Conservation (phyloP, 495 filamentous ascomycete species). For the Penicillium lividum region DNA sequence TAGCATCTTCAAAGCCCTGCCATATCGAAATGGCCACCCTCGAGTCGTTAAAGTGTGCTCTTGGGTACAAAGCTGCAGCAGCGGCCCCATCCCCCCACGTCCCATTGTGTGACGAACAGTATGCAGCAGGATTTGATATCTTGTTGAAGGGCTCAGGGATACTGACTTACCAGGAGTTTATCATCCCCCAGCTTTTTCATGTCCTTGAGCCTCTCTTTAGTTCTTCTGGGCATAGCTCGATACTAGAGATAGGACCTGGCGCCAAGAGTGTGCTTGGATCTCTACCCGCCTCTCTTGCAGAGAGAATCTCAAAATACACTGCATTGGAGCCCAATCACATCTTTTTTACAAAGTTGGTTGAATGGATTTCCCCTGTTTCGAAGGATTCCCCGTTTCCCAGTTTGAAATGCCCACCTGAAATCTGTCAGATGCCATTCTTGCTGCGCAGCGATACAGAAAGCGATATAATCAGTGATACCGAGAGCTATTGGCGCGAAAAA, state of each 20-base stretch:
- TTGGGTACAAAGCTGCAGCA: too few relatives aligned
- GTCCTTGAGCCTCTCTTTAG: constrained; percentile 38
- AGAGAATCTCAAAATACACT: constrained; percentile 51
- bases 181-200: too few relatives aligned
- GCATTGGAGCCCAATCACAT: constrained; percentile 59
- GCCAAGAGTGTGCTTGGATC: constrained; percentile 55
- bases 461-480: constrained; percentile 10
- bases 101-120: too few relatives aligned
- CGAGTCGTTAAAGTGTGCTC: too few relatives aligned
- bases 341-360: constrained; percentile 49
- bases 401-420: constrained; percentile 44
- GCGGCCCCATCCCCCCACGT: too few relatives aligned
- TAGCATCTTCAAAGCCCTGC: too few relatives aligned
- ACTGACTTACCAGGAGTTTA: too few relatives aligned
- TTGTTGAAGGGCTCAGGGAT: too few relatives aligned
- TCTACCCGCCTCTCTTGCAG: constrained; percentile 47
- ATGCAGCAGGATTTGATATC: too few relatives aligned
- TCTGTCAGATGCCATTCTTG: constrained; percentile 49
- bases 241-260: constrained; percentile 63
- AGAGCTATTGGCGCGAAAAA: constrained; percentile 25
- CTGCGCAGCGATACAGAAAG: constrained; percentile 23
- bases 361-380: constrained; percentile 39
- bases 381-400: constrained; percentile 47
- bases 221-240: constrained; percentile 50
- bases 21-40: too few relatives aligned